Conservation (phyloP, 2,329 filamentous ascomycete genomes). For the Lecanicillium sp. region DNA sequence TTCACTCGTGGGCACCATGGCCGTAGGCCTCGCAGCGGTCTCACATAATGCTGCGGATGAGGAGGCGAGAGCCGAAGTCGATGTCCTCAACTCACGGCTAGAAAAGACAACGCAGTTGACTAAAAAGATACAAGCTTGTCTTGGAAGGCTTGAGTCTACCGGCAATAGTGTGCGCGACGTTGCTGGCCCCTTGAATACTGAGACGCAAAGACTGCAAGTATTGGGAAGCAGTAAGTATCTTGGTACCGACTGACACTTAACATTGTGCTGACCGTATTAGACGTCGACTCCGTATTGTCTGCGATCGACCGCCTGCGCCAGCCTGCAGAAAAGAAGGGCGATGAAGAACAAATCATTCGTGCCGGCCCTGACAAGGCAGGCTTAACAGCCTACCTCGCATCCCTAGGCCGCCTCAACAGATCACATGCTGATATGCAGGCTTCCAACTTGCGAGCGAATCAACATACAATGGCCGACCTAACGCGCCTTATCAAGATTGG, state of each 20-base stretch:
- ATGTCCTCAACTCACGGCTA: constrained; percentile 63
- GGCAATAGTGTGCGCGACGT: constrained; percentile 88
- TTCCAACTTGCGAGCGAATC: constrained; percentile 87
- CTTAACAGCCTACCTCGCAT: constrained; percentile 76
- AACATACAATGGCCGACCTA: constrained; percentile 77
- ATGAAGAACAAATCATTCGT: constrained; percentile 86
- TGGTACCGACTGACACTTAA: not conserved
- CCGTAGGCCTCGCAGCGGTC: constrained; percentile 37
- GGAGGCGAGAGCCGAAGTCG: constrained; percentile 60
- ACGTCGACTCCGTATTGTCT: constrained; percentile 77
- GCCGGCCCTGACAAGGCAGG: constrained; percentile 78
- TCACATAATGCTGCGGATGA: constrained; percentile 50
- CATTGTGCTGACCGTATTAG: constrained; percentile 29
- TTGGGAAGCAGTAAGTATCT: constrained; percentile 62
- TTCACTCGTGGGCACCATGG: constrained; percentile 29
- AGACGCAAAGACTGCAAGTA: constrained; percentile 83
- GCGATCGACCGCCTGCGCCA: constrained; percentile 84
- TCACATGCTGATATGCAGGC: constrained; percentile 77
- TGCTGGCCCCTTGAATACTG: constrained; percentile 84
- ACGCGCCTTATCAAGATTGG: constrained; percentile 69
- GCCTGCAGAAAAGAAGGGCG: constrained; percentile 84
- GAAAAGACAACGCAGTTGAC: constrained; percentile 90
- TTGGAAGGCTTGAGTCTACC: constrained; percentile 75
- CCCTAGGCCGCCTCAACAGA: constrained; percentile 79
- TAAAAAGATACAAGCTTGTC: constrained; percentile 88